Evolutionary conservation across 73 alveolate species (phyloP).

Genomic region (Tetrahymena malaccensis): DNA sequence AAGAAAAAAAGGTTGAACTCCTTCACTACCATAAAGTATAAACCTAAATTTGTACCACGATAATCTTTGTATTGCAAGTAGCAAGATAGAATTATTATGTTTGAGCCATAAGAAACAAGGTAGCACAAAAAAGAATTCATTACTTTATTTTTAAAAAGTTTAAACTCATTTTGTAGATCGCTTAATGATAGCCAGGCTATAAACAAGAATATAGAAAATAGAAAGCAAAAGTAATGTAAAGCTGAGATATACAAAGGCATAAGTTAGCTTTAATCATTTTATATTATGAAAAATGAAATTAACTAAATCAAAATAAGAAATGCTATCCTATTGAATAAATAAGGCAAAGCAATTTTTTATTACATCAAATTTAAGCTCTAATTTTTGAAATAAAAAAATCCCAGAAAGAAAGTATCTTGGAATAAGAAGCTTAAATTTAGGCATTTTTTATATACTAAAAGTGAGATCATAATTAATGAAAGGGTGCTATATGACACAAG

Average conservation of each 20-base stretch:
- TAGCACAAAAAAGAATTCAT: background rate
- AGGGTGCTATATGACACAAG: no score
- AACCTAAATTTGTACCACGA: background rate
- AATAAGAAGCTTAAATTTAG: no score
- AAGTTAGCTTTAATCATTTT: background rate
- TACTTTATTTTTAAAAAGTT: background rate
- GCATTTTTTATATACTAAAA: no score
- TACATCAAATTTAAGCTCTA: no score
- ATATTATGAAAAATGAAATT: background rate
- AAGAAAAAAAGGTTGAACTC: background rate
- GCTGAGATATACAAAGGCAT: background rate
- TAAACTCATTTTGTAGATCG: background rate
- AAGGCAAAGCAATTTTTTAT: no score
- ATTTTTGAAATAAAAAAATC: no score
- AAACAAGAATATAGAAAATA: background rate
- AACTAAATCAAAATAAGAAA: background rate
- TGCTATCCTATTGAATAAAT: no score
- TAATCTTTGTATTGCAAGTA: background rate
- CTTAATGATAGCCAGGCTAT: background rate
- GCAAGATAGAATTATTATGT: background rate
- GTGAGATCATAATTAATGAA: no score
- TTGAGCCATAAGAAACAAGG: background rate
- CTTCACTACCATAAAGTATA: background rate
- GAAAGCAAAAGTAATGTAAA: background rate
- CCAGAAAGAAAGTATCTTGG: no score